Evolutionary conservation across 2,329 filamentous ascomycete species (phyloP), one percentile per base, ranked within the genome.

Genomic region (Cladosporium sp.): DNA sequence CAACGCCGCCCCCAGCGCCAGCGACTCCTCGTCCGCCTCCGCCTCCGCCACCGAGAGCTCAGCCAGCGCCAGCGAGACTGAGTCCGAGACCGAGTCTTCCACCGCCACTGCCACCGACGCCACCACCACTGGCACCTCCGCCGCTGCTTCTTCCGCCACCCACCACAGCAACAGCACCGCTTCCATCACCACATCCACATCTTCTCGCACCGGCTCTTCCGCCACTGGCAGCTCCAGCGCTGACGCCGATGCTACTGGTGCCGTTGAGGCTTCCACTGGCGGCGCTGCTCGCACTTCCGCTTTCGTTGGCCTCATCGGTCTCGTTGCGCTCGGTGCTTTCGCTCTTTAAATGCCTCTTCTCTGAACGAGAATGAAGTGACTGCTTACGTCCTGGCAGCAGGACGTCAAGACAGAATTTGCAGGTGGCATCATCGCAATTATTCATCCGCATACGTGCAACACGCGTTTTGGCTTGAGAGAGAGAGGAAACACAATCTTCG

Each of bases 321-420:
- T 68, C 32, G 66, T 73, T 30, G 71, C 71, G 32, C 68, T 73
- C n/a, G 71, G 70, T 53, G 71, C 71, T 13, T 61, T 73, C 16
- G 71, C 70, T 25, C 63, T 73, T 25, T 73, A 69, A 23, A 53
- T 26, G 25, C 8, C 26, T 18, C 11, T n/a, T 21, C 26, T 21
- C 2, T 21, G 39, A 46, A 46, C n/a, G 3, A 3, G n/a, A 23
- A 46, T 2, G 3, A 5, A n/a, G 21, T n/a, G n/a, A 10, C 39
- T 46, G n/a, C n/a, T n/a, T n/a, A n/a, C n/a, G n/a, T n/a, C n/a
- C n/a, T n/a, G n/a, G n/a, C n/a, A n/a, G n/a, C n/a, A n/a, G n/a
- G n/a, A n/a, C n/a, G n/a, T n/a, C n/a, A 28, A 28, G 7, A 28
- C 28, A 28, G 7, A 4, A 4, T 7, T 28, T 4, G 28, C 28